Conservation (phyloP, 306 rosid genomes). For the Abrus pulchellus region DNA sequence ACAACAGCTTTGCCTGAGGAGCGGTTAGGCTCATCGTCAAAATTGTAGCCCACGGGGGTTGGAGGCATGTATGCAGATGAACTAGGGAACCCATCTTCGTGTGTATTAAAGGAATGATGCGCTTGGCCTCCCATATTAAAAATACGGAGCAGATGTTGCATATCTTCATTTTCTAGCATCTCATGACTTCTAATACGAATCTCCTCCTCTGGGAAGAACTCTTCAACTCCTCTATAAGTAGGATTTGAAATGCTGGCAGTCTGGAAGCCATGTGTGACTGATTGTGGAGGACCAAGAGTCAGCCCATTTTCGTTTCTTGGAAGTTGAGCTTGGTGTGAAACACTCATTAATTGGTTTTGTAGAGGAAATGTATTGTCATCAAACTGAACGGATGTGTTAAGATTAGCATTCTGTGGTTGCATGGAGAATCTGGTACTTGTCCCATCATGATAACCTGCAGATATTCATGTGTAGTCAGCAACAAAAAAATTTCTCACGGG, state of each 20-base stretch:
- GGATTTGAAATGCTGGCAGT: constrained; percentile 60
- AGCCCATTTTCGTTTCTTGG: constrained; percentile 61
- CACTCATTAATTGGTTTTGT: constrained; percentile 67
- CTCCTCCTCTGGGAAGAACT: constrained; percentile 80
- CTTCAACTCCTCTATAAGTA: constrained; percentile 66
- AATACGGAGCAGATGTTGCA: constrained; percentile 80
- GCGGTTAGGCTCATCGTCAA: constrained; percentile 68
- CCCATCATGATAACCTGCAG: constrained; percentile 68
- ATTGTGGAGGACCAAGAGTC: constrained; percentile 56
- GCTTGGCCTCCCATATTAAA: constrained; percentile 71
- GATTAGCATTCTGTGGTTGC: constrained; percentile 61
- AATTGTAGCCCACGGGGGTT: constrained; percentile 58
- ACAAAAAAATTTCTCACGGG: background rate
- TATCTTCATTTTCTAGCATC: constrained; percentile 88
- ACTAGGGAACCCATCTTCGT: constrained; percentile 64
- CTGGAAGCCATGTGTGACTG: constrained; percentile 63
- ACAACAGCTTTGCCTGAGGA: constrained; percentile 93
- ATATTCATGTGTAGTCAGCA: constrained; percentile 46
- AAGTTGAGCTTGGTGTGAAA: constrained; percentile 63
- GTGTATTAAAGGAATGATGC: constrained; percentile 54
- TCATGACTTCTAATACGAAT: constrained; percentile 86
- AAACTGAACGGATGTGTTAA: constrained; percentile 57
- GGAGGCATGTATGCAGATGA: constrained; percentile 62
- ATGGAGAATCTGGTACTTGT: constrained; percentile 58
- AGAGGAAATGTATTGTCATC: constrained; percentile 60